These are phyloP conservation scores for Colletotrichum lini DNA, from an alignment of 2,329 filamentous ascomycete species.

Conservation along the genomic window DNA sequence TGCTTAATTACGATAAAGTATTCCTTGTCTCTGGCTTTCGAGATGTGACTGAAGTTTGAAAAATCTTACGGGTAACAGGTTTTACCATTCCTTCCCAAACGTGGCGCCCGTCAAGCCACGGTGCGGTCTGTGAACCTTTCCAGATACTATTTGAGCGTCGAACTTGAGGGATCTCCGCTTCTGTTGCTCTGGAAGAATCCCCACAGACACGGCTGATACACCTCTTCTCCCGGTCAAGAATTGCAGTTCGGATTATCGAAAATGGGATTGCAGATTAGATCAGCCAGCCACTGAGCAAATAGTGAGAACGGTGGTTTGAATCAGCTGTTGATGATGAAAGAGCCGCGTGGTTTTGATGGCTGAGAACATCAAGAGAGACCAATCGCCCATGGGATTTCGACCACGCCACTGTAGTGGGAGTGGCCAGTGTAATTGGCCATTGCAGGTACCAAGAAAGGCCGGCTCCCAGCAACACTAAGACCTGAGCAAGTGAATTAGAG, in stretches of 20 bases:
- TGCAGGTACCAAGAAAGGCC: too few relatives aligned
- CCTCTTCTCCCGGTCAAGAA: not conserved
- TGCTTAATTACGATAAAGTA: not conserved
- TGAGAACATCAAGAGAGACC: not conserved
- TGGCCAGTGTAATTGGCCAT: too few relatives aligned
- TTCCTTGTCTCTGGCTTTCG: not conserved
- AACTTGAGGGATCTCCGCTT: not conserved
- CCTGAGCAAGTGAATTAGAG: too few relatives aligned
- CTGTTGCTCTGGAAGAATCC: not conserved
- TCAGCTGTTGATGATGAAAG: too few relatives aligned
- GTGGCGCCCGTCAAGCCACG: not conserved
- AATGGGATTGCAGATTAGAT: not conserved
- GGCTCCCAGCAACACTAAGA: too few relatives aligned
- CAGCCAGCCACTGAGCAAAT: conserved; percentile 1
- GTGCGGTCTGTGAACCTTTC: not conserved
- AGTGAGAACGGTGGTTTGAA: not conserved
- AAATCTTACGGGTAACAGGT: too few relatives aligned
- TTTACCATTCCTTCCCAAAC: not conserved
- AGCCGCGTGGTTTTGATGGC: not conserved
- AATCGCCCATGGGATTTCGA: too few relatives aligned
- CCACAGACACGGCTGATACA: not conserved
- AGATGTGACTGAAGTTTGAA: not conserved
- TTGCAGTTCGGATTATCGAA: too few relatives aligned
- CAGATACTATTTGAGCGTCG: not conserved
- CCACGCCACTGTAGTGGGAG: too few relatives aligned